phyloP scores from a whole-genome alignment of 2,329 filamentous ascomycete genomes.

The Pleomassaria siparia region DNA sequence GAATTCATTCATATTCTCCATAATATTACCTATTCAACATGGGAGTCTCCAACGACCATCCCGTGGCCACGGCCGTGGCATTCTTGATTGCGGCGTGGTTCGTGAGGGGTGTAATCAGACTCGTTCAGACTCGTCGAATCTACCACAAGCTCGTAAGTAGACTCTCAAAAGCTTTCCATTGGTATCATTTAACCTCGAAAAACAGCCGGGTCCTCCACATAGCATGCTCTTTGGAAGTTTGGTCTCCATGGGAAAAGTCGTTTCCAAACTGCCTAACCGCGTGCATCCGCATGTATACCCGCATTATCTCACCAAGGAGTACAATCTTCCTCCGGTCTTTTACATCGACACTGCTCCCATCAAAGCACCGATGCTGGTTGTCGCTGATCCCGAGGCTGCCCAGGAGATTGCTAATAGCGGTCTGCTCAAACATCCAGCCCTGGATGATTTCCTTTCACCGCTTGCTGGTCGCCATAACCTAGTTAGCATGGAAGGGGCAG shows the following conservation, averaged over 20 bases:
- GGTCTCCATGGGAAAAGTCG: conserved; percentile 34
- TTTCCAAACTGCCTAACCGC: conserved; percentile 33
- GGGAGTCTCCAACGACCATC: conserved; percentile 14
- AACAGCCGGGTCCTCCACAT: conserved; percentile 41
- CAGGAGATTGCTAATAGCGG: conserved; percentile 35
- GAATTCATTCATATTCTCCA: too few relatives aligned
- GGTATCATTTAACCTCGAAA: not conserved
- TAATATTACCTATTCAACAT: too few relatives aligned
- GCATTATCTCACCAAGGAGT: conserved; percentile 21
- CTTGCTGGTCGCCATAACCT: conserved; percentile 43
- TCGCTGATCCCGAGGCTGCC: conserved; percentile 36
- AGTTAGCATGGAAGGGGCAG: conserved; percentile 38
- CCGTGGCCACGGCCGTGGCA: conserved; percentile 8
- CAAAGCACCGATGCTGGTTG: conserved; percentile 31
- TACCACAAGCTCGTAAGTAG: conserved; percentile 14
- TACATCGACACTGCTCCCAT: conserved; percentile 46
- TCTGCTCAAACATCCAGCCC: conserved; percentile 35
- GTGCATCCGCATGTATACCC: conserved; percentile 37
- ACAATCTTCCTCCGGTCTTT: conserved; percentile 41
- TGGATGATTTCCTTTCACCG: conserved; percentile 34
- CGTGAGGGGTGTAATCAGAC: conserved; percentile 1
- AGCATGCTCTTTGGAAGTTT: conserved; percentile 41
- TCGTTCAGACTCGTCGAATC: conserved; percentile 9
- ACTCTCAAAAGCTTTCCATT: not conserved
- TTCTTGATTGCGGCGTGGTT: conserved; percentile 13